Evolutionary conservation across 345 rosid species (phyloP), one percentile per base, ranked within the genome.

Genomic region (Citrus medica): DNA sequence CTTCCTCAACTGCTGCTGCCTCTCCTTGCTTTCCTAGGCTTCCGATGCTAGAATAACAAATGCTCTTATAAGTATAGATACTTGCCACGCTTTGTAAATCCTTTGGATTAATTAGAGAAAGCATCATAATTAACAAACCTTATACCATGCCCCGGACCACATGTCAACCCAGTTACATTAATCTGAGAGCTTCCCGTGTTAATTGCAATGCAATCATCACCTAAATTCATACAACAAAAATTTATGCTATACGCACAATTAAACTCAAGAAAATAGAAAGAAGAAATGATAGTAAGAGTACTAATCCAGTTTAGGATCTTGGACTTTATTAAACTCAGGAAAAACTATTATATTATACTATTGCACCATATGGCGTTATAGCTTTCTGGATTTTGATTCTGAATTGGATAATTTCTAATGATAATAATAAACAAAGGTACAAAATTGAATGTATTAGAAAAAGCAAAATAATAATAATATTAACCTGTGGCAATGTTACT

Each of bases 101-200:
- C 17, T 24, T 13, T 25, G 14, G 4, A 60, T 60, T 25, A 60
- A 25, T 10, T 25, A n/a, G 5, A 25, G 17, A 60, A 6, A 46
- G 51, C 22, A 17, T 53, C 2, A 17, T 53, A 53, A 53, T 19
- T 5, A 53, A 17, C 58, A 0, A 53, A 83, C 86, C 86, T 85
- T 10, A 83, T 85, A 6, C 88, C 88, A 73, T 85, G 88, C 14
- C 86, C 84, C 0, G 86, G 88, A 16, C 86, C 88, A 27, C 88
- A 85, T 0, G 7, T 14, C 14, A 81, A 32, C 1, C 71, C 68
- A 7, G 63, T 42, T 24, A 83, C 66, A 51, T 80, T 72, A 9
- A 85, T 74, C 1, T 35, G 13, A 27, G 71, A 80, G 4, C 77
- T 68, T 1, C 78, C 81, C 0, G 65, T 61, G 6, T 69, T 68